These are phyloP conservation scores for Lathyrus aphaca DNA, from an alignment of 306 rosid species.

Conservation along the genomic window DNA sequence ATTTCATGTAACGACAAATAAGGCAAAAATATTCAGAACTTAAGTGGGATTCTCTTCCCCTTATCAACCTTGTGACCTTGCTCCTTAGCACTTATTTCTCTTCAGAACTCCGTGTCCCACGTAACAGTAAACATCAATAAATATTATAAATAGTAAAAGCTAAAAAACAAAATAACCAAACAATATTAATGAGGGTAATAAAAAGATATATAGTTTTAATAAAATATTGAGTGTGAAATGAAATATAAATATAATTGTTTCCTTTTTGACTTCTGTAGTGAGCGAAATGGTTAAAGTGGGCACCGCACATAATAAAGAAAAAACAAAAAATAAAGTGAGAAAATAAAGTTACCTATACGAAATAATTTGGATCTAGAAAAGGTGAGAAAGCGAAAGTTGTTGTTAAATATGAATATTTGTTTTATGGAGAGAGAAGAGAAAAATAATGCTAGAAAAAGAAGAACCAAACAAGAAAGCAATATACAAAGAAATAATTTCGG, in stretches of 20 bases:
- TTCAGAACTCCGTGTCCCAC: conserved; percentile 49
- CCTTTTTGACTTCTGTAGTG: conserved; percentile 44
- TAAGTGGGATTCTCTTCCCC: conserved; percentile 47
- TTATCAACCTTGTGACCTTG: conserved; percentile 48
- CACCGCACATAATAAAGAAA: conserved; percentile 40
- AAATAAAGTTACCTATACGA: conserved; percentile 53
- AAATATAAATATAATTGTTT: conserved; percentile 13
- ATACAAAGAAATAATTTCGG: conserved; percentile 48
- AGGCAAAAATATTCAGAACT: conserved; percentile 38
- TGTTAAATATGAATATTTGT: conserved; percentile 45
- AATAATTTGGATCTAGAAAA: conserved; percentile 59
- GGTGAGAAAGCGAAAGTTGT: conserved; percentile 71
- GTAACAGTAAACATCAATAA: conserved; percentile 21
- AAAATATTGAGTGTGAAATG: not conserved
- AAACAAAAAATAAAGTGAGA: conserved; percentile 43
- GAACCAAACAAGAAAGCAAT: conserved; percentile 54
- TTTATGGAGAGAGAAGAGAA: conserved; percentile 39
- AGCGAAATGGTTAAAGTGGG: conserved; percentile 47
- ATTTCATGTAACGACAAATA: conserved; percentile 49
- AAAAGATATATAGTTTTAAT: not conserved
- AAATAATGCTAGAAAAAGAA: conserved; percentile 46
- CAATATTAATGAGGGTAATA: conserved; percentile 23
- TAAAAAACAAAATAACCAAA: not conserved
- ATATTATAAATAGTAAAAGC: conserved; percentile 7
- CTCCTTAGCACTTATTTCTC: conserved; percentile 47